A percentile compares a stretch with the other conserved stretches of the same genome.
Conservation (phyloP, 202 grass and related monocot species). For the Setaria italica region DNA sequence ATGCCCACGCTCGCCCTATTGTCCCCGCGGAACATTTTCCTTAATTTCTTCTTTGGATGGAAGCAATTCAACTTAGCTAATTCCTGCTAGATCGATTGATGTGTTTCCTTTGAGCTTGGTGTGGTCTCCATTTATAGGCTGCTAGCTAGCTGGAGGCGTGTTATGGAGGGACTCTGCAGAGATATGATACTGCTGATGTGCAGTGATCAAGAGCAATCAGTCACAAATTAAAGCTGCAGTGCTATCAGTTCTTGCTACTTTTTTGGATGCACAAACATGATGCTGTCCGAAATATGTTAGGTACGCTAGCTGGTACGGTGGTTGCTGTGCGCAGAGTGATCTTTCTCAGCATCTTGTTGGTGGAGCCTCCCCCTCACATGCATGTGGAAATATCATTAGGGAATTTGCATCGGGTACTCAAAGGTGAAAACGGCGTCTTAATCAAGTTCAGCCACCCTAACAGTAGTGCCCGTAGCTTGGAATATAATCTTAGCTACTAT, state of each 20-base stretch:
- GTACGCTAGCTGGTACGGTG: too few relatives aligned
- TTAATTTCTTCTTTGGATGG: background rate
- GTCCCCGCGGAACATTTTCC: background rate
- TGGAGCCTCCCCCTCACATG: background rate
- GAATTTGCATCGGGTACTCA: constrained; percentile 43
- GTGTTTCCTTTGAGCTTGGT: background rate
- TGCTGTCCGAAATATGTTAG: constrained; percentile 28
- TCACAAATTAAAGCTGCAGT: background rate
- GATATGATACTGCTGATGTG: background rate
- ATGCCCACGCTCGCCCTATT: background rate
- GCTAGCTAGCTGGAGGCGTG: constrained; percentile 21
- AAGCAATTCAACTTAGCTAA: background rate
- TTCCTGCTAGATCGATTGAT: background rate
- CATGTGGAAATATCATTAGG: constrained; percentile 28
- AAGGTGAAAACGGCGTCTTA: constrained; percentile 5
- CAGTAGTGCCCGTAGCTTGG: background rate
- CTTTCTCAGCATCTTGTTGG: constrained; percentile 25
- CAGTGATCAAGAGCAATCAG: constrained; percentile 26
- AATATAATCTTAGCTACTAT: constrained; percentile 6
- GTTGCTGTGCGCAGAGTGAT: constrained; percentile 7
- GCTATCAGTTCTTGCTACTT: constrained; percentile 4
- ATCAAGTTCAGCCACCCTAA: background rate
- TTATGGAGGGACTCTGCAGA: constrained; percentile 34
- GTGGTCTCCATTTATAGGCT: constrained; percentile 50
- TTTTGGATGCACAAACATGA: background rate